Conservation (phyloP, 257 asterid species). For the Verbena officinalis region DNA sequence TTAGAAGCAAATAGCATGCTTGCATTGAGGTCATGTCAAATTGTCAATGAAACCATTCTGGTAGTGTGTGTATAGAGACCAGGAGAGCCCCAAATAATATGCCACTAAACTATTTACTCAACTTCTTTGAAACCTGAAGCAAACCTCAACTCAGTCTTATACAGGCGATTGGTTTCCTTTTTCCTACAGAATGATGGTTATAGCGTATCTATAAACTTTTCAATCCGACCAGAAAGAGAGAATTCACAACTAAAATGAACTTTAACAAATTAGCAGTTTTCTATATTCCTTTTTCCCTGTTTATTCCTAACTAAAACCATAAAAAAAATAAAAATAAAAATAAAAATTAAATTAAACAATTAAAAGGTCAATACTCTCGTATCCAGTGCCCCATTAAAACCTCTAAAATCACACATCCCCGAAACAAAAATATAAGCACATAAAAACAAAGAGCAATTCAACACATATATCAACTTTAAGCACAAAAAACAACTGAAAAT, state of each 20-base stretch:
- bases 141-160: slow-evolving; percentile 9
- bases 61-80: too few species aligned
- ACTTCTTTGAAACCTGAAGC: slow-evolving; percentile 7
- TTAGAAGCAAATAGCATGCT: not conserved
- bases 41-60: not conserved
- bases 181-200: not conserved
- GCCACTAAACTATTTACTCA: slow-evolving; percentile 5
- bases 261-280: not conserved
- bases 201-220: slow-evolving; percentile 16
- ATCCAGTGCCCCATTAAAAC: slow-evolving; percentile 25
- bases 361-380: slow-evolving; percentile 24
- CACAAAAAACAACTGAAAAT: slow-evolving; percentile 17
- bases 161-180: not conserved
- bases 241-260: slow-evolving; percentile 19
- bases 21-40: slow-evolving; percentile 7
- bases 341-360: too few species aligned
- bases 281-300: not conserved
- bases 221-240: not conserved
- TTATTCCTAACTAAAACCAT: not conserved
- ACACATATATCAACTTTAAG: slow-evolving; percentile 7
- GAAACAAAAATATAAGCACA: slow-evolving; percentile 20
- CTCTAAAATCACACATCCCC: slow-evolving; percentile 29
- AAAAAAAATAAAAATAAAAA: not conserved
- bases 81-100: not conserved
- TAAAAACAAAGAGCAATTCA: slow-evolving; percentile 23